Evolutionary conservation across 2,329 filamentous ascomycete genomes (phyloP).

Genomic region (Aspergillus fijiensis): DNA sequence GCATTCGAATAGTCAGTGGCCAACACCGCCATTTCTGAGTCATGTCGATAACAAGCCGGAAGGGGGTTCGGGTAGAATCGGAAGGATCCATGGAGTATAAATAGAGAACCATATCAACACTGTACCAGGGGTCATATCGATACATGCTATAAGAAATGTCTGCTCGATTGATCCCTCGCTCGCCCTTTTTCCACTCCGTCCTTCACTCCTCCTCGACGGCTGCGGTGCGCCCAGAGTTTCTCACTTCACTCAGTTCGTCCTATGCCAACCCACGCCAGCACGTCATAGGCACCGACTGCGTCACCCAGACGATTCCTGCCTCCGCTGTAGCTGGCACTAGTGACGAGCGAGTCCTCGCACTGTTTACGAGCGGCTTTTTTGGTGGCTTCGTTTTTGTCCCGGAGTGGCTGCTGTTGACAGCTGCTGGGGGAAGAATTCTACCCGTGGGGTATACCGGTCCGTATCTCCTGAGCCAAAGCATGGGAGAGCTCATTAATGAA

Average conservation of each 20-base stretch:
- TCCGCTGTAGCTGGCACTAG: conserved; percentile 12
- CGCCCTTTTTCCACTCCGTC: conserved; percentile 13
- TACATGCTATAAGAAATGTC: neutral
- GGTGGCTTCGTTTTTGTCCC: conserved; percentile 16
- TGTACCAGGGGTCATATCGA: too few species aligned
- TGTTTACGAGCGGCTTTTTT: conserved; percentile 21
- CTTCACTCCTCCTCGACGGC: conserved; percentile 7
- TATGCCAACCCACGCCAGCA: conserved; percentile 20
- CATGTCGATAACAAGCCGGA: neutral
- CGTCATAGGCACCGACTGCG: conserved; percentile 11
- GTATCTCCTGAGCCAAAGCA: neutral
- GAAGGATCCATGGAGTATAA: neutral
- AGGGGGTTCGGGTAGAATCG: neutral
- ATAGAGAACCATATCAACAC: too few species aligned
- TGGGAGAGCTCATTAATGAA: neutral
- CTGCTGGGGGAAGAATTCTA: conserved; percentile 7
- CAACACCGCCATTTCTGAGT: neutral
- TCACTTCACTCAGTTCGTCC: conserved; percentile 12
- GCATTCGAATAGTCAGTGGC: too few species aligned
- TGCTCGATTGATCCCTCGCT: neutral
- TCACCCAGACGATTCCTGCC: conserved; percentile 14
- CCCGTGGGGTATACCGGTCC: neutral
- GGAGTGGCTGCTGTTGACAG: conserved; percentile 10
- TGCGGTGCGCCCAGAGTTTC: conserved; percentile 12
- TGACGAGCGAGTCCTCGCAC: conserved; percentile 16